phyloP scores from a whole-genome alignment of 2,329 filamentous ascomycete genomes.

The Ilyonectria destructans region DNA sequence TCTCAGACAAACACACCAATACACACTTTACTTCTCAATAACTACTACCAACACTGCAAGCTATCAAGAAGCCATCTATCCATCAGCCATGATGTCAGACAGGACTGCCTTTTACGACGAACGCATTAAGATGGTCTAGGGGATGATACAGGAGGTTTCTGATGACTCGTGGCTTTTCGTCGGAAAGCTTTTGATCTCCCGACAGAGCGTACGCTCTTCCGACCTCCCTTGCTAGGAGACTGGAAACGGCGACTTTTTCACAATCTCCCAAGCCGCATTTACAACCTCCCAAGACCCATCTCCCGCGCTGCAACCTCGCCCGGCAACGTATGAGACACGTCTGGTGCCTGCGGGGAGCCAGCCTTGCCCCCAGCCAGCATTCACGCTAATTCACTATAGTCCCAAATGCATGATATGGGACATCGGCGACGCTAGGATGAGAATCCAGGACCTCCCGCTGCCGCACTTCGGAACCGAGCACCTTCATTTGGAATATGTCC shows the following conservation, averaged over 20 bases:
- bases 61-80: no score
- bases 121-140: accelerated
- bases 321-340: no score
- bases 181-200: background rate
- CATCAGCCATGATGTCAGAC: background rate
- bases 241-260: background rate
- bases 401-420: background rate
- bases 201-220: background rate
- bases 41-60: no score
- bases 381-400: no score
- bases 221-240: background rate
- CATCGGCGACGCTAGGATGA: background rate
- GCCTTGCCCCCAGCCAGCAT: no score
- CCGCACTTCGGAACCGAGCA: background rate
- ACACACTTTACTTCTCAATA: no score
- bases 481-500: background rate
- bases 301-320: background rate
- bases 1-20: no score
- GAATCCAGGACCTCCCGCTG: background rate
- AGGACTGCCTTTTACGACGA: background rate
- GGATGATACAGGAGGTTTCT: background rate
- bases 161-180: background rate
- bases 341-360: no score
- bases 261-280: background rate
- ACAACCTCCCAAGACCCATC: background rate